A percentile compares a stretch with the other conserved stretches of the same genome.
Evolutionary conservation across 345 rosid genomes (phyloP).

Genomic region (Salix brachista): DNA sequence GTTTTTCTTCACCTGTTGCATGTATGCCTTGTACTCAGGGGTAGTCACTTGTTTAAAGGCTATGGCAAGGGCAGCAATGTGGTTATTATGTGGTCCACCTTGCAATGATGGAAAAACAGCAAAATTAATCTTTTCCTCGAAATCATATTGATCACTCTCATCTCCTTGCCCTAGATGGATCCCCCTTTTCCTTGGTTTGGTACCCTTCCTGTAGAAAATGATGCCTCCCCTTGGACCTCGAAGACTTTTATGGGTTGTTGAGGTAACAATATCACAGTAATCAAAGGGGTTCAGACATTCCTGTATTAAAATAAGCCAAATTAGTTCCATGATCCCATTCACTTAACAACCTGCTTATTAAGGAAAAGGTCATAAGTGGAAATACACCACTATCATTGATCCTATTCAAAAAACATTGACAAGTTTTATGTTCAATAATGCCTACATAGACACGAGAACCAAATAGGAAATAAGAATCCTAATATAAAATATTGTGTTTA

Average conservation of each 20-base stretch:
- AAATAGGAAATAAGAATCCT: not conserved
- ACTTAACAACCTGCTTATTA: too few species aligned
- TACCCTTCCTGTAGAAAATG: conserved; percentile 75
- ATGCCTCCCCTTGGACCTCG: conserved; percentile 99
- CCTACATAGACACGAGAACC: not conserved
- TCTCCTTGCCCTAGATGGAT: conserved; percentile 41
- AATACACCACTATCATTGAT: not conserved
- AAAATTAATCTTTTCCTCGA: conserved; percentile 89
- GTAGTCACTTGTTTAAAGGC: conserved; percentile 89
- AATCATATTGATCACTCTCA: conserved; percentile 49
- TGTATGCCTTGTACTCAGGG: conserved; percentile 75
- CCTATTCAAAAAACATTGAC: not conserved
- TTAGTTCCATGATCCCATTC: not conserved
- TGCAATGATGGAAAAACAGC: conserved; percentile 80
- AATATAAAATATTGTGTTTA: too few species aligned
- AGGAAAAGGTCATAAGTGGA: not conserved
- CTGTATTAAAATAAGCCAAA: conserved; percentile 28
- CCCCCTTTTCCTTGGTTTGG: conserved; percentile 62
- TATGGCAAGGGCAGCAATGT: conserved; percentile 96
- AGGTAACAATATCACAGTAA: conserved; percentile 92
- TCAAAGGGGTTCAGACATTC: conserved; percentile 87
- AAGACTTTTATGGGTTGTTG: conserved; percentile 94
- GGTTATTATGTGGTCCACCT: conserved; percentile 99
- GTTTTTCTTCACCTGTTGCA: conserved; percentile 91
- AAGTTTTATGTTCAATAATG: not conserved